Conservation (phyloP, 768 basidiomycete species). For the Amanita rubescens region DNA sequence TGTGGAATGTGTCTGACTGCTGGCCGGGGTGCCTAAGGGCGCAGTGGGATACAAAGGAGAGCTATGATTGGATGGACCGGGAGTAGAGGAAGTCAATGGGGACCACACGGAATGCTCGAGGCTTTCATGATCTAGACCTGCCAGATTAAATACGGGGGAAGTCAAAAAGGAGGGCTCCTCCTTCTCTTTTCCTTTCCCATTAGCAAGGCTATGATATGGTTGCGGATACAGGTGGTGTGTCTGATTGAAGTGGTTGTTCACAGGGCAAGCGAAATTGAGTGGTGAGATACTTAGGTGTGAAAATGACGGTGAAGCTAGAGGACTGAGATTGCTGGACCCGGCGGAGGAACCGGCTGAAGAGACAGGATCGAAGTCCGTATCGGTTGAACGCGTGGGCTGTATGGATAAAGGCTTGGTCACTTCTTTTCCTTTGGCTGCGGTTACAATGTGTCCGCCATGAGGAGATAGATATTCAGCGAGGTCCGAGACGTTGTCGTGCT, state of each 20-base stretch:
- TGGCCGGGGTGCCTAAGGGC: constrained; percentile 9
- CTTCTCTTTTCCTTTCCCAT: constrained; percentile 53
- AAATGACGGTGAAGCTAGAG: constrained; percentile 15
- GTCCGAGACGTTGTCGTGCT: constrained; percentile 11
- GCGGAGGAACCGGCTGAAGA: constrained; percentile 1
- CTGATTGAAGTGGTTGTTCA: neutral
- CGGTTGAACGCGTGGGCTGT: neutral
- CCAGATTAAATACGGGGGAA: constrained; percentile 53
- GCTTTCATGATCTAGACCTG: constrained; percentile 39
- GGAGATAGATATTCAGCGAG: constrained; percentile 16
- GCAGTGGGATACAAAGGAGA: constrained; percentile 15
- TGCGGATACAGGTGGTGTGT: constrained; percentile 7
- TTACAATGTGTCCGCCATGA: constrained; percentile 21
- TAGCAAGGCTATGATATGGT: constrained; percentile 9
- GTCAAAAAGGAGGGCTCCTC: constrained; percentile 58
- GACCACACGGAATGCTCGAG: constrained; percentile 32
- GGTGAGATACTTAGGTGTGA: constrained; percentile 19
- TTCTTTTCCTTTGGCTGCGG: constrained; percentile 46
- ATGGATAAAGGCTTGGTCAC: constrained; percentile 49
- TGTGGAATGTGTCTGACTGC: neutral
- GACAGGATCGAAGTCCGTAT: neutral
- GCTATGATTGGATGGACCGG: constrained; percentile 30
- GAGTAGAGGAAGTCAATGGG: constrained; percentile 19
- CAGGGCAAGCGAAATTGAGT: constrained; percentile 5
- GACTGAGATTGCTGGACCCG: neutral